A percentile compares a stretch with the other conserved stretches of the same genome.
phyloP scores from a whole-genome alignment of 768 basidiomycete genomes.

The Kwoniella mangroviensis region DNA sequence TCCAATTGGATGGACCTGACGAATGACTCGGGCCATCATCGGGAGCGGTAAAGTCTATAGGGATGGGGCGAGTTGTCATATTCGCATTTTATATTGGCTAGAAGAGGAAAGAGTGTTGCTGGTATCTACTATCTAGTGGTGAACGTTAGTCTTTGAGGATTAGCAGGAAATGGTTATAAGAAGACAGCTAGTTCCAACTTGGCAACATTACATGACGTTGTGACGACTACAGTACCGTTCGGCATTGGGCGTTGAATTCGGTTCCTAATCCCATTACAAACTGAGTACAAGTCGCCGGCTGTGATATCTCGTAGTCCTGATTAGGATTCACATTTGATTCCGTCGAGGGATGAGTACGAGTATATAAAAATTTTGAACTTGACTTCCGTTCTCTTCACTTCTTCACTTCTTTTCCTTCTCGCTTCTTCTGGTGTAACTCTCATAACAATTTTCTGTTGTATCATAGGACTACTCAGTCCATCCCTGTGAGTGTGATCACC shows the following conservation, averaged over 20 bases:
- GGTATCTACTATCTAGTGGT: background rate
- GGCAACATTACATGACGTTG: too few relatives aligned
- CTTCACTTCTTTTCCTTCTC: background rate
- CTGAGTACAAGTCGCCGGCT: too few relatives aligned
- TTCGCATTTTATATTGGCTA: background rate
- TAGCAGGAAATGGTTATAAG: background rate
- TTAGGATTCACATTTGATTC: background rate
- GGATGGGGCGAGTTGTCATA: constrained; percentile 11
- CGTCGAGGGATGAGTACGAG: background rate
- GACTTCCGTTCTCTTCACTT: background rate
- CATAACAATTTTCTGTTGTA: background rate
- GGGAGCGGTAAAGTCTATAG: constrained; percentile 13
- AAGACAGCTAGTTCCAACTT: background rate
- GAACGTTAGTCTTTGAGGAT: background rate
- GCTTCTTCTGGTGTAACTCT: background rate
- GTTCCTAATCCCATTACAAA: too few relatives aligned
- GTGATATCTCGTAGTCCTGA: too few relatives aligned
- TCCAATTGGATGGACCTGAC: constrained; percentile 18
- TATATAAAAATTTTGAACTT: background rate
- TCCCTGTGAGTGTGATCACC: background rate
- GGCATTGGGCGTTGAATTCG: too few relatives aligned
- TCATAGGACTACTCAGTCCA: background rate
- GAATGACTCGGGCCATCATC: background rate
- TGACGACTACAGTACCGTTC: too few relatives aligned
- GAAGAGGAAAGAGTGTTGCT: background rate